These are phyloP conservation scores for Pleurotus cornucopiae DNA, from an alignment of 768 basidiomycete genomes.

Conservation along the genomic window DNA sequence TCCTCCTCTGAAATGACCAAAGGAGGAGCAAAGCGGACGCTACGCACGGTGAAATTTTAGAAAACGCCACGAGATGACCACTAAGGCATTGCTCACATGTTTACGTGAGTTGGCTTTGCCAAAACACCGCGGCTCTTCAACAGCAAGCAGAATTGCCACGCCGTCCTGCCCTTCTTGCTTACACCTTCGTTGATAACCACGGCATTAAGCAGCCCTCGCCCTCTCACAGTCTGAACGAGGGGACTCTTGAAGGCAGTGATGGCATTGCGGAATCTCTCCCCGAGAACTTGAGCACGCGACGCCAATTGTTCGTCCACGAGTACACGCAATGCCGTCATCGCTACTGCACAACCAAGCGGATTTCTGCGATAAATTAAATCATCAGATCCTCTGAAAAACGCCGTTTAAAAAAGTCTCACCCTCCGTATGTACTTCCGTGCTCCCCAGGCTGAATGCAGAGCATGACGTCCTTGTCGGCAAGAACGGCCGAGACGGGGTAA, in stretches of 20 bases:
- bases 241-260: slow-evolving; percentile 62
- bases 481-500: slow-evolving; percentile 94
- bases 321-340: slow-evolving; percentile 90
- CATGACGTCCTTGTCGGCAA: slow-evolving; percentile 91
- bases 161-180: slow-evolving; percentile 74
- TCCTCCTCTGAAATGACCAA: slow-evolving; percentile 91
- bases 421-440: slow-evolving; percentile 95
- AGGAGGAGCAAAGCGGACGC: slow-evolving; percentile 95
- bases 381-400: background rate
- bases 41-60: slow-evolving; percentile 23
- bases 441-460: slow-evolving; percentile 92
- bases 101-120: slow-evolving; percentile 94
- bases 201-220: slow-evolving; percentile 87
- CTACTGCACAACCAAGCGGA: slow-evolving; percentile 94
- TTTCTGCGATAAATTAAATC: slow-evolving; percentile 46
- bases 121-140: slow-evolving; percentile 88
- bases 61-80: background rate
- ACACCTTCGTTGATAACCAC: slow-evolving; percentile 86
- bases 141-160: slow-evolving; percentile 94
- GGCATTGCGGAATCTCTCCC: slow-evolving; percentile 72
- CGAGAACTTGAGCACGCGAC: slow-evolving; percentile 74
- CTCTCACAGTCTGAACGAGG: slow-evolving; percentile 75
- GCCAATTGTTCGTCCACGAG: slow-evolving; percentile 83
- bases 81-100: slow-evolving; percentile 60
- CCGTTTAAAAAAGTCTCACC: slow-evolving; percentile 42